Evolutionary conservation across 2,329 filamentous ascomycete species (phyloP).

Genomic region (Cadophora gregata): DNA sequence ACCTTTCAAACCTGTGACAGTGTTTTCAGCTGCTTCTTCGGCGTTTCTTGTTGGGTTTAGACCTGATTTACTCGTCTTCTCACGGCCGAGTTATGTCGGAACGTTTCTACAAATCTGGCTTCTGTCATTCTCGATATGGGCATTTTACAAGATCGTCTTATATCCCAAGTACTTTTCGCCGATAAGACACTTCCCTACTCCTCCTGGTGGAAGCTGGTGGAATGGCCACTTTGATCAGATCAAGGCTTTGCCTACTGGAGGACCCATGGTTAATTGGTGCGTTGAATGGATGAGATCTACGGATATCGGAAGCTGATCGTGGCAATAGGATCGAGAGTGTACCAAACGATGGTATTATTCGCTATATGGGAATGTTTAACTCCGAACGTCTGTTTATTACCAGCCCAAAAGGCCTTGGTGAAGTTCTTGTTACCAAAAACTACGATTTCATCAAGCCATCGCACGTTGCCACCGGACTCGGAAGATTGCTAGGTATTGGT

Average conservation of each 20-base stretch:
- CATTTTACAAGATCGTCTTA: slow-evolving; percentile 53
- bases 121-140: slow-evolving; percentile 45
- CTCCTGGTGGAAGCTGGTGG: slow-evolving; percentile 51
- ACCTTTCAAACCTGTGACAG: slow-evolving; percentile 37
- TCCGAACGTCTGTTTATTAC: slow-evolving; percentile 66
- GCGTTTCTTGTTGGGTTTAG: slow-evolving; percentile 34
- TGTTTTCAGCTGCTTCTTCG: slow-evolving; percentile 34
- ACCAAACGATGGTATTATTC: slow-evolving; percentile 72
- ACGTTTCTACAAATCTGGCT: slow-evolving; percentile 50
- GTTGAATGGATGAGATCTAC: slow-evolving; percentile 6
- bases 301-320: not conserved
- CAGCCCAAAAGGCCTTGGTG: slow-evolving; percentile 68
- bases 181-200: slow-evolving; percentile 60
- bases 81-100: slow-evolving; percentile 44
- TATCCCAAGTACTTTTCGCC: slow-evolving; percentile 65
- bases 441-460: slow-evolving; percentile 74
- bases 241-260: slow-evolving; percentile 48
- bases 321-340: slow-evolving; percentile 59
- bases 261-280: slow-evolving; percentile 47
- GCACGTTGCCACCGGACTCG: slow-evolving; percentile 60
- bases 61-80: slow-evolving; percentile 38
- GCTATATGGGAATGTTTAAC: slow-evolving; percentile 68
- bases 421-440: slow-evolving; percentile 70
- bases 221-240: slow-evolving; percentile 52
- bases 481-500: slow-evolving; percentile 71